These are phyloP conservation scores for Colletotrichum sp. DNA, from an alignment of 2,329 filamentous ascomycete species.

Conservation along the genomic window DNA sequence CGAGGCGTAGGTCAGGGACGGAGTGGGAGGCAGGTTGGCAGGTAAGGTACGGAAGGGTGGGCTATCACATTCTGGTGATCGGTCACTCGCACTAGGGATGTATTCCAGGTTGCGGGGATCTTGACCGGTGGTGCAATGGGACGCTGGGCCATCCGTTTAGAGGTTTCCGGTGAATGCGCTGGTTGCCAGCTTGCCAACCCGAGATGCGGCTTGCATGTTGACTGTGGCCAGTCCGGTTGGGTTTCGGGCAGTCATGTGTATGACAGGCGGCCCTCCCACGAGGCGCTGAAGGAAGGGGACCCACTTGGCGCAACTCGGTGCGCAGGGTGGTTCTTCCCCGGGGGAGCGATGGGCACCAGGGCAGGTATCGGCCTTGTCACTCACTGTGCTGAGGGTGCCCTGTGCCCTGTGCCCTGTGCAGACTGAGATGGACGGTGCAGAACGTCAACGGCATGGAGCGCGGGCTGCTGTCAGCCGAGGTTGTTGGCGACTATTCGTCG, in stretches of 20 bases:
- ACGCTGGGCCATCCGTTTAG: constrained; percentile 4
- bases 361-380: background rate
- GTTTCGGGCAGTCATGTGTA: background rate
- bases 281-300: constrained; percentile 18
- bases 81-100: constrained; percentile 7
- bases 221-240: background rate
- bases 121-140: constrained; percentile 17
- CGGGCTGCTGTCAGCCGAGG: background rate
- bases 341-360: background rate
- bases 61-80: constrained; percentile 21
- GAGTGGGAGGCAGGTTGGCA: background rate
- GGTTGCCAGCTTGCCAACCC: background rate
- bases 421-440: background rate
- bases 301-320: constrained; percentile 6
- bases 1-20: background rate
- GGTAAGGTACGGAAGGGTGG: background rate
- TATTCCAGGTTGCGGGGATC: constrained; percentile 9
- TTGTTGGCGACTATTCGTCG: background rate
- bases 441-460: background rate
- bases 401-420: background rate
- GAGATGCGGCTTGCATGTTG: background rate
- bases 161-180: constrained; percentile 13
- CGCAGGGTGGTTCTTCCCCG: background rate
- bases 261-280: background rate
- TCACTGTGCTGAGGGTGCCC: background rate